Evolutionary conservation across 2,329 filamentous ascomycete species (phyloP), one percentile per base, ranked within the genome.

Genomic region (Aspergillus fischeri): DNA sequence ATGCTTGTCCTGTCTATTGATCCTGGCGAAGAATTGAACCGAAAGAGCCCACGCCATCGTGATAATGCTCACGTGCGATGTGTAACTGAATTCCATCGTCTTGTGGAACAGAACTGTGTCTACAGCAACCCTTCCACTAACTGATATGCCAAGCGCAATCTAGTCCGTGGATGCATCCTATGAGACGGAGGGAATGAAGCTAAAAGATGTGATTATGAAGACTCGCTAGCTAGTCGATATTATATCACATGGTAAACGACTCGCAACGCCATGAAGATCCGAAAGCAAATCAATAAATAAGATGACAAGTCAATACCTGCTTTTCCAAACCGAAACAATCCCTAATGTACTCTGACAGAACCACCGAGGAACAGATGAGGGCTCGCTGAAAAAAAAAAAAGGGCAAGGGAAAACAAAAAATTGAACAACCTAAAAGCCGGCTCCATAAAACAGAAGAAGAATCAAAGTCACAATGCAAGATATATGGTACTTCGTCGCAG

Each of bases 271-370:
- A 24, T 47, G 24, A 47, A 27, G 21, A 27, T 27, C n/a, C 44
- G 20, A 20, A 24, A 47, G 21, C 44, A 44, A 44, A 10, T 47
- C 1, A 47, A 20, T 24, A 3, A 24, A 47, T 24, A 10, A 27
- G 24, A 47, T 11, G 24, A 14, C 10, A 14, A 14, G 4, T 11
- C 17, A 41, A 53, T 35, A 35, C 28, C 28, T 41, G 53, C 48
- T 55, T 55, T 55, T 51, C 53, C 53, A 35, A 51, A n/a, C 48
- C 53, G n/a, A 55, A 53, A 42, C 47, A 45, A 24, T 45, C 10
- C 42, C 8, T 2, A 14, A 45, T 20, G 20, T 45, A 45, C 21
- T 45, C 42, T 20, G 21, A 27, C 21, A 24, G 21, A 47, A 47
- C 14, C 11, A 38, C 14, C 32, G 14, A 24, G 7, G 27, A 14